These are phyloP conservation scores for Hibiscus trionum DNA, from an alignment of 345 rosid species.

Conservation along the genomic window DNA sequence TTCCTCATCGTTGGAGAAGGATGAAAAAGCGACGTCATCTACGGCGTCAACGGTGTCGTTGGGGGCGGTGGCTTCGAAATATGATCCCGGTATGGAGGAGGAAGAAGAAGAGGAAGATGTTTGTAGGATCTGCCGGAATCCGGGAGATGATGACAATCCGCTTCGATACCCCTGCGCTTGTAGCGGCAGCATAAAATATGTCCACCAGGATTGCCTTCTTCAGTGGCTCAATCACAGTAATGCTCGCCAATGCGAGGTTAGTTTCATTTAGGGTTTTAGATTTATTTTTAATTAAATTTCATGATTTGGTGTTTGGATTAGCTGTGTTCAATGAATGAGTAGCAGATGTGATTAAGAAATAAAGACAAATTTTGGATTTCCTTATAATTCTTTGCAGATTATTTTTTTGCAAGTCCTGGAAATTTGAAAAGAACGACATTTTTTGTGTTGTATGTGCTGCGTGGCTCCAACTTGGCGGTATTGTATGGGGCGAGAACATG, in stretches of 20 bases:
- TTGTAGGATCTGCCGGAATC: slow-evolving; percentile 97
- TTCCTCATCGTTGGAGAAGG: slow-evolving; percentile 8
- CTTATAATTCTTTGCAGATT: not conserved
- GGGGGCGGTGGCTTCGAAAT: slow-evolving; percentile 17
- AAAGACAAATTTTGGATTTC: not conserved
- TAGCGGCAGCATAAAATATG: slow-evolving; percentile 96
- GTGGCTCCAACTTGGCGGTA: not conserved
- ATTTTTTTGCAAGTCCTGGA: not conserved
- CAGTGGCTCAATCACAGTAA: slow-evolving; percentile 99
- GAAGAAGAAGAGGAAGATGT: slow-evolving; percentile 96
- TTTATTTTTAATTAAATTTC: not conserved
- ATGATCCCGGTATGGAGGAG: slow-evolving; percentile 61
- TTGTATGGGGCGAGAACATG: not conserved
- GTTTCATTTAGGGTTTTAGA: not conserved
- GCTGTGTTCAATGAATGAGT: not conserved
- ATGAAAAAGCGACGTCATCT: slow-evolving; percentile 13
- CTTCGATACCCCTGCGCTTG: slow-evolving; percentile 94
- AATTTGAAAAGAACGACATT: not conserved
- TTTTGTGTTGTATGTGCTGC: not conserved
- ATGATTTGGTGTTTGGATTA: not conserved
- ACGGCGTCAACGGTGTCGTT: slow-evolving; percentile 15
- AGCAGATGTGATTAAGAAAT: not conserved
- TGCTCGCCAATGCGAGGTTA: slow-evolving; percentile 99
- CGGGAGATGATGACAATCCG: slow-evolving; percentile 90
- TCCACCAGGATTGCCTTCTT: slow-evolving; percentile 96